A percentile compares a stretch with the other conserved stretches of the same genome.
phyloP scores from a whole-genome alignment of 140 eudicot genomes.

The Cichorium intybus region DNA sequence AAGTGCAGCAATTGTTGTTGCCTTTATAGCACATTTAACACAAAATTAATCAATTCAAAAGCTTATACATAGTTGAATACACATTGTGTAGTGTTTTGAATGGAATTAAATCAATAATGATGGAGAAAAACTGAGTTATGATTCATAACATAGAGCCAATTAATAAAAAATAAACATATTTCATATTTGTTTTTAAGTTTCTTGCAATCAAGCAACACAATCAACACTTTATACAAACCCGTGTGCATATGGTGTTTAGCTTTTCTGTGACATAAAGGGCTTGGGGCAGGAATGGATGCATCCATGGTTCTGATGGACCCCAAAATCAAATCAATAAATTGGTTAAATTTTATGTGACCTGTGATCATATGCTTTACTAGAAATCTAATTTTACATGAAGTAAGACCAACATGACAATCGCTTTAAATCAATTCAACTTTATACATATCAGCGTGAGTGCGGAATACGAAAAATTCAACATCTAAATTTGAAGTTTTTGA shows the following conservation, averaged over 20 bases:
- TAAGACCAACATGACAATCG: not conserved
- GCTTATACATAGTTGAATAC: no score
- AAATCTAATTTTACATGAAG: not conserved
- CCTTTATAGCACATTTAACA: conserved; percentile 42
- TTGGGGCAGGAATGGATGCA: not conserved
- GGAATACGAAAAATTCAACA: not conserved
- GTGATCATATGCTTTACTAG: not conserved
- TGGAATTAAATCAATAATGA: no score
- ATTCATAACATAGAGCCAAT: not conserved
- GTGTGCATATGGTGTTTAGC: not conserved
- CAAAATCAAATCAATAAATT: not conserved
- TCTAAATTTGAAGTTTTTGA: not conserved
- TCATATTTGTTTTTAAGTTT: not conserved
- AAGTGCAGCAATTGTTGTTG: conserved; percentile 74
- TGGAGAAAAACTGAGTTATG: conserved; percentile 8
- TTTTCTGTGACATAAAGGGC: no score
- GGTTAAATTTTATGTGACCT: conserved; percentile 11
- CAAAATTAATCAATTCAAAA: not conserved
- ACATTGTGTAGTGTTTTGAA: no score
- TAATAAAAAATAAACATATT: not conserved
- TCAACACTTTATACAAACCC: not conserved
- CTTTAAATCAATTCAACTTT: conserved; percentile 20
- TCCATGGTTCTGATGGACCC: conserved; percentile 10
- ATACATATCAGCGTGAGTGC: not conserved
- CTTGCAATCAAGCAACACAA: not conserved